Base-by-base conservation (phyloP, 441 rosid genomes). In the Biscutella laevigata region DNA sequence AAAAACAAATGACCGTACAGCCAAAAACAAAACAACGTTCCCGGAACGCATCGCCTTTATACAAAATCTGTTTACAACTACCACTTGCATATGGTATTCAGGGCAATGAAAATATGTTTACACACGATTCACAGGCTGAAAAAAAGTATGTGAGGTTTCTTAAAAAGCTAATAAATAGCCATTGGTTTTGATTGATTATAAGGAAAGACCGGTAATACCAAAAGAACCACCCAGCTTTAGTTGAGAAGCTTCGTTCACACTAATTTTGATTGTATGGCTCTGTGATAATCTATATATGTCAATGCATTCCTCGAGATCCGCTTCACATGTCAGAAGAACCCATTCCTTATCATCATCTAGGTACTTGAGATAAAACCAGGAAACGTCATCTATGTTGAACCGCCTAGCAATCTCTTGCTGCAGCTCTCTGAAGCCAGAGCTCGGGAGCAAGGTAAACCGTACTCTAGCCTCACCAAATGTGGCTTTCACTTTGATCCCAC, bases 241-340 rank as follows among this genome's bases (percentile, higher is more conserved):
- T 49, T 74, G 76, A 37, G 69, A 63, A 65, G 77, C 63, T 53
- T 51, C 79, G 50, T 79, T 77, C 25, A 88, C 53, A 2, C 91
- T 74, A 32, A 88, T 74, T 40, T 74, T 77, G 53, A 92, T 80
- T 0, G 86, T 83, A 28, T 59, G 65, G 51, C 69, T 70, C 53
- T 58, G 77, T 33, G 76, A 75, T 62, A 60, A 58, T 66, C 72
- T 86, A 59, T 82, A 63, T 30, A 92, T 71, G 43, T 92, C 94
- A 27, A 75, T 75, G 50, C 98, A 92, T 68, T 92, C 98, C 71
- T 92, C 95, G 0, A 92, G 79, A 60, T 92, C 96, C 3, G 81
- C 91, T 59, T 92, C 94, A 43, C 98, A 88, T 15, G 96, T 88
- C 73, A 88, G 67, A 29, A 88, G 94, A 49, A 92, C 94, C 96